phyloP scores from a whole-genome alignment of 2,329 filamentous ascomycete species.

The Aspergillus tanneri region DNA sequence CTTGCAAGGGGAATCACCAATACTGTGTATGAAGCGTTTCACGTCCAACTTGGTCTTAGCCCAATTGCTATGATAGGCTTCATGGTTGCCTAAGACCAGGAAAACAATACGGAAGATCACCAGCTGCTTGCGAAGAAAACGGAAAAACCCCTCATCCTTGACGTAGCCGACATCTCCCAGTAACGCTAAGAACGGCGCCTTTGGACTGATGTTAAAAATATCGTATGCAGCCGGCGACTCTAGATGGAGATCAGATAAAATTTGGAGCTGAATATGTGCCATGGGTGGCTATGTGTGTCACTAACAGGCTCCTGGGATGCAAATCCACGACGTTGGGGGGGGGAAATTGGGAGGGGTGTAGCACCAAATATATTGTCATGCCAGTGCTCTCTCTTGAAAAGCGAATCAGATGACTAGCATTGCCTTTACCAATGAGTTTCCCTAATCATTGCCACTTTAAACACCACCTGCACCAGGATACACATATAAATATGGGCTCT shows the following conservation, averaged over 20 bases:
- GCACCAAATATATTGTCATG: too few species aligned
- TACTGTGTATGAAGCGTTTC: conserved; percentile 16
- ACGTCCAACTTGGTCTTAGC: conserved; percentile 14
- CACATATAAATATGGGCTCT: too few species aligned
- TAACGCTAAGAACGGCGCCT: conserved; percentile 51
- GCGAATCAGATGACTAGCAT: too few species aligned
- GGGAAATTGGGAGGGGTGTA: too few species aligned
- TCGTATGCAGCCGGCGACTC: conserved; percentile 50
- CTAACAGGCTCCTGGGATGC: too few species aligned
- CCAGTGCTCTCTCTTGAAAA: too few species aligned
- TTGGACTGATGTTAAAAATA: conserved; percentile 44
- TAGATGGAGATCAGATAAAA: conserved; percentile 57
- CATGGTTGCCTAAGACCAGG: conserved; percentile 55
- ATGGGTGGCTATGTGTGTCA: too few species aligned
- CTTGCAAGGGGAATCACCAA: too few species aligned
- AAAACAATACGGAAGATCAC: conserved; percentile 48
- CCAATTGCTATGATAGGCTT: conserved; percentile 42
- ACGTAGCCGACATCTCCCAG: conserved; percentile 54
- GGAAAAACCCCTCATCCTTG: conserved; percentile 33
- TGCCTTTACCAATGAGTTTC: too few species aligned
- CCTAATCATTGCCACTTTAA: too few species aligned
- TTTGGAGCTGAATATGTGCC: conserved; percentile 30
- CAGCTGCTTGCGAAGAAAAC: conserved; percentile 49
- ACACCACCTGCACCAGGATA: too few species aligned
- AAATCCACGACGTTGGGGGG: too few species aligned